Base-by-base conservation (phyloP, 331 rosid genomes). In the Quercus phellos region DNA sequence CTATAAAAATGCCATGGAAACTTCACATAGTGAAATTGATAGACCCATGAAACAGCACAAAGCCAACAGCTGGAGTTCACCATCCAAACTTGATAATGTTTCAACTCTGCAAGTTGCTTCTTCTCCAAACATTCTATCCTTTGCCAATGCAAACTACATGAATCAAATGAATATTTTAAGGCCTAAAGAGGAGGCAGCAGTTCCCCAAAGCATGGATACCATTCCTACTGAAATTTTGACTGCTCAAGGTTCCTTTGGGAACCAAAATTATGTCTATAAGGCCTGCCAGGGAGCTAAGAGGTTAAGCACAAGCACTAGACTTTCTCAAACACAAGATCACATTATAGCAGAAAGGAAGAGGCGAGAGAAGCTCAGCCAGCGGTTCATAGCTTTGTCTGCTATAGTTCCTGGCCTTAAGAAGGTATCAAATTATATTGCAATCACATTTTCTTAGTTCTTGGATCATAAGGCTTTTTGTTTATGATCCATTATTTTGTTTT, bases 331-430 rank as follows among this genome's bases (percentile, higher is more conserved):
- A 64, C 94, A 88, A 75, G 98, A 92, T 73, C 99, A 94, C 77
- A 84, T 92, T 70, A 77, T 90, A 1, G 97, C 97, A 6, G 99
- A 94, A 76, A 80, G 99, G 85, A 92, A 87, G 75, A 83, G 99
- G 13, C 76, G 99, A 27, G 98, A 94, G 87, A 94, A 94, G 82
- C 99, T 94, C 74, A 91, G 90, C 82, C 97, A 94, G 67, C 74
- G 91, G 78, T 94, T 94, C 80, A 87, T 92, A 22, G 94, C 98
- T 81, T 82, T 94, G 27, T 91, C 99, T 75, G 99, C 99, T 51
- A 83, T 92, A 55, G 86, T 92, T 89, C 98, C 99, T 19, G 92
- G 89, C 79, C 91, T 94, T 1, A 92, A 91, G 88, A 94, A 94
- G 98, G 99, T 94, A 79, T n/a, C 34, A 27, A 30, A 19, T 75